These are phyloP conservation scores for Takakia lepidozioides DNA, from an alignment of 225 moss, liverwort and hornwort species.

Conservation along the genomic window DNA sequence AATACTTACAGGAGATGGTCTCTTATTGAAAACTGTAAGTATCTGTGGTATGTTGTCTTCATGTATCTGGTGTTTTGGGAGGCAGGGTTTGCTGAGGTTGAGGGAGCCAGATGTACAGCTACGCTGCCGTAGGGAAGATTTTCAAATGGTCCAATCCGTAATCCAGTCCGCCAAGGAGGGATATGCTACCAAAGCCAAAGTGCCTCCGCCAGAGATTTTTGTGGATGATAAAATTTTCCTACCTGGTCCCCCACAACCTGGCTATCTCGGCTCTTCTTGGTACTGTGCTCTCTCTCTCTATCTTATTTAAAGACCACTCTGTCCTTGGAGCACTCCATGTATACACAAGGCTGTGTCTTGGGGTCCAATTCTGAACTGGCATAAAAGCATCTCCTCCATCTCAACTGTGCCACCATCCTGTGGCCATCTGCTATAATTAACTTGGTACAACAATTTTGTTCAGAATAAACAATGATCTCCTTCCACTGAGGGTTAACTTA, in stretches of 20 bases:
- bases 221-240: constrained; percentile 60
- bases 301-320: not conserved
- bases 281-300: constrained; percentile 4
- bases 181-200: constrained; percentile 34
- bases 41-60: too few species aligned
- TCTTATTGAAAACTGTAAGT: not conserved
- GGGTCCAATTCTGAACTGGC: too few species aligned
- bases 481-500: too few species aligned
- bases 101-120: constrained; percentile 57
- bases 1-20: too few species aligned
- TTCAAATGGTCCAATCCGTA: constrained; percentile 40
- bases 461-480: too few species aligned
- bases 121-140: constrained; percentile 65
- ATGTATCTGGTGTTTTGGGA: too few species aligned
- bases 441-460: too few species aligned
- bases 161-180: constrained; percentile 46
- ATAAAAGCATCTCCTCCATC: too few species aligned
- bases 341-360: too few species aligned
- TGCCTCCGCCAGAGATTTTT: constrained; percentile 40
- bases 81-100: constrained; percentile 61
- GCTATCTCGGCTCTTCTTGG: constrained; percentile 60
- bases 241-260: constrained; percentile 54
- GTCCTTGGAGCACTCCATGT: too few species aligned
- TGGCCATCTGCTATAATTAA: not conserved
- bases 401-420: too few species aligned